Conservation (phyloP, 2,329 filamentous ascomycete species). For the Penicillium aurantiogriseum region DNA sequence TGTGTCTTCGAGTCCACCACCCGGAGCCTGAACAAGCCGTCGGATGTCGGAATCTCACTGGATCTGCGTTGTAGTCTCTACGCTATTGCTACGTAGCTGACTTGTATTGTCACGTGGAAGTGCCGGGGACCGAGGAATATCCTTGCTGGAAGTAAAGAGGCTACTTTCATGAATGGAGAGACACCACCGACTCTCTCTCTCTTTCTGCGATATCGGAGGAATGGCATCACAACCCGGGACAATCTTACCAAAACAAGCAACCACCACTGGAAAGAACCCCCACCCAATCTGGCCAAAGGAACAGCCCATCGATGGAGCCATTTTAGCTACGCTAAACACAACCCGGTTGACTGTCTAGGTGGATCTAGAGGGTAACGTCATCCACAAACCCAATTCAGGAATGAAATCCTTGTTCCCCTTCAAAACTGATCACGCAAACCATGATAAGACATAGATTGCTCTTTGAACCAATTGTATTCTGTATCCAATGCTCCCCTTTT, state of each 20-base stretch:
- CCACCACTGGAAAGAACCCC: neutral
- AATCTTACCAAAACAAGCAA: neutral
- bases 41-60: neutral
- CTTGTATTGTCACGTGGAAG: neutral
- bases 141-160: neutral
- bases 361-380: slow-evolving; percentile 4
- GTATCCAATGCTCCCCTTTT: neutral
- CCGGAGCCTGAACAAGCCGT: too few species aligned
- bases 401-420: neutral
- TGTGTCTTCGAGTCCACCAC: neutral
- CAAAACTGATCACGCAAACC: neutral
- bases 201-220: neutral
- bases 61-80: neutral
- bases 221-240: neutral
- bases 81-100: neutral
- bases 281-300: neutral
- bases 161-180: neutral
- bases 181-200: too few species aligned
- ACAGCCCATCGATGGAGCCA: neutral
- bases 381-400: neutral
- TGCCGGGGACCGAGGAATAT: neutral
- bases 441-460: neutral
- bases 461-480: neutral
- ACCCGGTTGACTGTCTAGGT: neutral
- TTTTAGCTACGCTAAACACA: neutral